phyloP scores from a whole-genome alignment of 495 filamentous ascomycete species.

The Parathielavia appendiculata region DNA sequence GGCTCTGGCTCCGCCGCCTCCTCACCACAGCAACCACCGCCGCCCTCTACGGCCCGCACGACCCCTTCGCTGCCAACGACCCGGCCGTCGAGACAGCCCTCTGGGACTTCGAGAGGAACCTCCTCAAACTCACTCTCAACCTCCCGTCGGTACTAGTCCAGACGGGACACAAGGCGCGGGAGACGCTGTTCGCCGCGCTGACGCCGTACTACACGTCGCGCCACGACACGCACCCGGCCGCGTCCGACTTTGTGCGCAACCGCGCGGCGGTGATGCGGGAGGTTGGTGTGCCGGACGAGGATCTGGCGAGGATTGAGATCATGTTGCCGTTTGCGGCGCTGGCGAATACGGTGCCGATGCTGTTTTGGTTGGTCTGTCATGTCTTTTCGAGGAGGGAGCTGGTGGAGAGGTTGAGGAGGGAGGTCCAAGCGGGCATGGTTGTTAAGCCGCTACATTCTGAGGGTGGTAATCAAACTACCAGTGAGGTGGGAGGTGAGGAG shows the following conservation, averaged over 20 bases:
- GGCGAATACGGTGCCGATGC: slow-evolving; percentile 16
- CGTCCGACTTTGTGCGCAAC: slow-evolving; percentile 8
- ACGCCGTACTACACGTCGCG: slow-evolving; percentile 7
- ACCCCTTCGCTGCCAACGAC: slow-evolving; percentile 6
- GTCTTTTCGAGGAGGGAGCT: slow-evolving; percentile 6
- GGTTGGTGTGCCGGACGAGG: background rate
- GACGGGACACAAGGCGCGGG: background rate
- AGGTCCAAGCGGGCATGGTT: slow-evolving; percentile 9
- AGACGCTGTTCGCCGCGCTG: slow-evolving; percentile 4
- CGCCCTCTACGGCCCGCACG: slow-evolving; percentile 14
- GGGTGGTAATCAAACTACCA: too few species aligned
- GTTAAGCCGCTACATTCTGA: too few species aligned
- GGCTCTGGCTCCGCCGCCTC: slow-evolving; percentile 12
- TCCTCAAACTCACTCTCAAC: slow-evolving; percentile 2
- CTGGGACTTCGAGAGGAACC: slow-evolving; percentile 8
- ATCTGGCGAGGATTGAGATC: slow-evolving; percentile 12
- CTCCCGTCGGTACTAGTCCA: slow-evolving; percentile 1
- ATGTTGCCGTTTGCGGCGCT: slow-evolving; percentile 20
- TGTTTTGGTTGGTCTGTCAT: slow-evolving; percentile 14
- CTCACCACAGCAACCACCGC: slow-evolving; percentile 1
- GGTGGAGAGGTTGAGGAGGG: slow-evolving; percentile 1
- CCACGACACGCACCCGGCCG: background rate
- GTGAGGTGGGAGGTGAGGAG: background rate
- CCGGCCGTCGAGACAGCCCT: slow-evolving; percentile 8
- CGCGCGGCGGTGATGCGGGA: slow-evolving; percentile 14